Conservation (phyloP, 495 filamentous ascomycete species). For the Cercophora samala region DNA sequence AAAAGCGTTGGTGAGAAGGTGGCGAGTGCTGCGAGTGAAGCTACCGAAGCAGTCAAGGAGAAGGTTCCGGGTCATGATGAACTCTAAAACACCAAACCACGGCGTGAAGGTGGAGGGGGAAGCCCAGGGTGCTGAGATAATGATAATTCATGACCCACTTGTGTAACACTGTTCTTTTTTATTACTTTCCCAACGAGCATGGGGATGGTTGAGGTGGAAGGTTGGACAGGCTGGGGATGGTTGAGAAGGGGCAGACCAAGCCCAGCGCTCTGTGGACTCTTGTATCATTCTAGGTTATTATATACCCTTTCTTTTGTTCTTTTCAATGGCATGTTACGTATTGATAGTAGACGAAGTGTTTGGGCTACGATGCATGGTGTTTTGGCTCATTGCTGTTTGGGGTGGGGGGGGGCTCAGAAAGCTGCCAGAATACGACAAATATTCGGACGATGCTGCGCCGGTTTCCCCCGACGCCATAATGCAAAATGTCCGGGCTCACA, state of each 20-base stretch:
- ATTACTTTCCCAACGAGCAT: background rate
- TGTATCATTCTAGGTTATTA: conserved; percentile 11
- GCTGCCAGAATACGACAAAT: background rate
- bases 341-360: background rate
- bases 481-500: background rate
- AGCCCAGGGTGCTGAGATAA: conserved; percentile 10
- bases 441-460: background rate
- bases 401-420: background rate
- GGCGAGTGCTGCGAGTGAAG: conserved; percentile 36
- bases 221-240: background rate
- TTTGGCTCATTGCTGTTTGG: background rate
- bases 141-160: conserved; percentile 16
- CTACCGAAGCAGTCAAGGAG: conserved; percentile 50
- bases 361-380: background rate
- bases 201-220: background rate
- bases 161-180: conserved; percentile 8
- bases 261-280: background rate
- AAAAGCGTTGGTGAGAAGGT: conserved; percentile 34
- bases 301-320: conserved; percentile 12
- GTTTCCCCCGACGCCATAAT: background rate
- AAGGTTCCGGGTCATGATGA: conserved; percentile 51
- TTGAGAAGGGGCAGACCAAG: background rate
- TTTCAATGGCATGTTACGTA: background rate
- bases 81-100: conserved; percentile 39
- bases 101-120: background rate